Percentiles rank a stretch among this genome's conserved stretches.
Evolutionary conservation across 2,329 filamentous ascomycete genomes (phyloP).

Genomic region (Colletotrichum sp.): DNA sequence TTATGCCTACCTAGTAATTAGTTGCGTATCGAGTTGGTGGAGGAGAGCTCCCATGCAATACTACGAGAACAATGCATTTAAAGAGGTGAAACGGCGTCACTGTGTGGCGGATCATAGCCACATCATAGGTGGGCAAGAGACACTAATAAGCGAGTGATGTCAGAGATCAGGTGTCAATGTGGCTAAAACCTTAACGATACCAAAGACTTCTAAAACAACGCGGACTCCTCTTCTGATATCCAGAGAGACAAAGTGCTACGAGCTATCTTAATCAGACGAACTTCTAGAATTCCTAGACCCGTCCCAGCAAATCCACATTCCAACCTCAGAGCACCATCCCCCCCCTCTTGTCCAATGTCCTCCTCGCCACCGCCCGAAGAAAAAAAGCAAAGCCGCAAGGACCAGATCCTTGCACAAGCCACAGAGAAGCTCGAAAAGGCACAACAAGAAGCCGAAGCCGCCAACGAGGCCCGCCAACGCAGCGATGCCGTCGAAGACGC

Average conservation of each 20-base stretch:
- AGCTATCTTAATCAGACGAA: neutral
- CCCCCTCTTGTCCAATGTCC: neutral
- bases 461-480: neutral
- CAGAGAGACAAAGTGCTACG: neutral
- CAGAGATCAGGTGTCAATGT: neutral
- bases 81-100: neutral
- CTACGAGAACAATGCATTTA: too few relatives aligned
- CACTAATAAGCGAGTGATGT: conserved; percentile 4
- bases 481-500: conserved; percentile 3
- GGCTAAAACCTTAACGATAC: neutral
- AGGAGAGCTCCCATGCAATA: too few relatives aligned
- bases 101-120: neutral
- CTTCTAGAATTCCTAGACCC: neutral
- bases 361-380: neutral
- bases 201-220: neutral
- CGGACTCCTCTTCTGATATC: neutral
- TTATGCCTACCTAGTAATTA: too few relatives aligned
- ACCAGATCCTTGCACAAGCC: conserved; percentile 10
- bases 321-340: neutral
- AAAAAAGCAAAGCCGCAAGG: conserved; percentile 2
- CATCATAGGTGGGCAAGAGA: neutral
- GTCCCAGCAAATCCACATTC: neutral
- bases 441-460: neutral
- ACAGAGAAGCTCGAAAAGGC: conserved; percentile 15
- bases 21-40: too few relatives aligned